phyloP scores from a whole-genome alignment of 345 rosid genomes.

The Salix brachista region DNA sequence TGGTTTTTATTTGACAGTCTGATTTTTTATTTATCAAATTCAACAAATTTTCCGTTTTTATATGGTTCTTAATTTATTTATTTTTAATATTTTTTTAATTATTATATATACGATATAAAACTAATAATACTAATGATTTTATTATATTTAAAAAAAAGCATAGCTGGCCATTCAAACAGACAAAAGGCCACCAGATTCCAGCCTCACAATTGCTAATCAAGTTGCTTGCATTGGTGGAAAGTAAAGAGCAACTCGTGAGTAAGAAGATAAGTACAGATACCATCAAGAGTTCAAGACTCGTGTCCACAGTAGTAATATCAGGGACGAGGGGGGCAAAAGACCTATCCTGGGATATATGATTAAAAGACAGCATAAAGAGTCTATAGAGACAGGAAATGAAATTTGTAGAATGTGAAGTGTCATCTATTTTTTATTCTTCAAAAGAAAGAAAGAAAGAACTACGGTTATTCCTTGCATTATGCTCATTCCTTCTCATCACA shows the following conservation, averaged over 20 bases:
- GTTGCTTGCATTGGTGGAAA: not conserved
- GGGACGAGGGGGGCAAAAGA: not conserved
- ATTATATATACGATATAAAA: no score
- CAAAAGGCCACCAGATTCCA: not conserved
- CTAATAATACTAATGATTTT: no score
- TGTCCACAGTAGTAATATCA: no score
- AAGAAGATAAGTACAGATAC: not conserved
- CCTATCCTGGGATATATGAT: not conserved
- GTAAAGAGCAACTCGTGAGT: not conserved
- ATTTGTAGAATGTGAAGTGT: not conserved
- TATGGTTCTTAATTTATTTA: no score
- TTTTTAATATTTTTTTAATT: no score
- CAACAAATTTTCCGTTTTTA: no score
- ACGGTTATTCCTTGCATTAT: not conserved
- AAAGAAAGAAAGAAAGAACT: not conserved
- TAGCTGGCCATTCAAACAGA: not conserved
- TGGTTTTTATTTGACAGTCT: no score
- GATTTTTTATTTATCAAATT: no score
- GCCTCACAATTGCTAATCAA: not conserved
- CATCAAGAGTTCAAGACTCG: no score
- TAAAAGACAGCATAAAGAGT: not conserved
- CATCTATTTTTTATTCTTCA: not conserved
- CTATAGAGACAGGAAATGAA: not conserved
- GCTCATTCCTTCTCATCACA: not conserved
- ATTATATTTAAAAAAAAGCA: not conserved